Base-by-base conservation (phyloP, 176 grass and related monocot genomes). In the Elaeis guineensis region DNA sequence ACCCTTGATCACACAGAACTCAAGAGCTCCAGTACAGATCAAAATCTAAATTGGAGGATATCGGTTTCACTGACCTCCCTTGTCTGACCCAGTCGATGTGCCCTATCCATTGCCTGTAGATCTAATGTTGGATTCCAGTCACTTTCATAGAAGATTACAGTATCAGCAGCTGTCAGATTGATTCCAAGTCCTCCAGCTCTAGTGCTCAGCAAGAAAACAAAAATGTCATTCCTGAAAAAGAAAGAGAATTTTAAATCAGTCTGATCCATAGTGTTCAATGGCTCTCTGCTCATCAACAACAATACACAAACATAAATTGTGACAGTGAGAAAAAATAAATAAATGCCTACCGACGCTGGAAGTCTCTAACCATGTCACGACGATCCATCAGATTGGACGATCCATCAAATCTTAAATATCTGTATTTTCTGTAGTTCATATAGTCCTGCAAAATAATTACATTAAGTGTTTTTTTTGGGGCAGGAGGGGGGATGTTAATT, bases 51-150 rank as follows among this genome's bases (percentile, higher is more conserved):
- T n/a, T 17, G 69, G 67, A 79, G 58, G 12, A 58, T 22, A 44
- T 16, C 50, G 17, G 67, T 17, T 71, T 32, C 58, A 61, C 60
- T 66, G 25, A 89, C 94, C 82, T 98, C 94, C 69, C 76, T 98
- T 52, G 94, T 98, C 52, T 98, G 94, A 69, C 94, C 94, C 72
- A 98, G 78, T 4, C 94, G 78, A 55, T 98, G 94, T 54, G 94
- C 90, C 83, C 94, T 92, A 81, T 98, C 94, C 94, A 98, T 98
- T 69, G 94, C 94, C 66, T 98, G 94, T 68, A 93, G 82, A 75
- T 98, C 94, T 72, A 93, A 83, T 20, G 94, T 98, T 63, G 94
- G 94, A 86, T 98, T 98, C 94, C 94, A 98, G 78, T 98, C 94
- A 74, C 86, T 98, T 85, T 98, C 94, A 70, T 98, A 98, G 63